Evolutionary conservation across 176 grass and related monocot species (phyloP).

Genomic region (Zoysia pacifica): DNA sequence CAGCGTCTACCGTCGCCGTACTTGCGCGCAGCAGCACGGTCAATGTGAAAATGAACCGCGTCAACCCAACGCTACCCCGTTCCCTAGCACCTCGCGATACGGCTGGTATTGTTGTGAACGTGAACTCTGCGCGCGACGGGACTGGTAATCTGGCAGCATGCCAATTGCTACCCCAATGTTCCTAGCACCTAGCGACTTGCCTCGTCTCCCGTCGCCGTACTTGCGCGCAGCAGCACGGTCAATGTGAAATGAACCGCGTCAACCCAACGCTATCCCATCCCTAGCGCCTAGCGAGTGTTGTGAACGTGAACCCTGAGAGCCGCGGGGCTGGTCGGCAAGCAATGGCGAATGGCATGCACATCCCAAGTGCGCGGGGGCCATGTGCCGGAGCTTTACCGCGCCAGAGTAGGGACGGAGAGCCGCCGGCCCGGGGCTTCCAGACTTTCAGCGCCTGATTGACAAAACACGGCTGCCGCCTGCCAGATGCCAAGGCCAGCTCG

Average conservation of each 20-base stretch:
- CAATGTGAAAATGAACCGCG: background rate
- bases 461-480: background rate
- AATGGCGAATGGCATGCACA: background rate
- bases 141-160: slow-evolving; percentile 10
- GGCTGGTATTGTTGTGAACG: background rate
- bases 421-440: background rate
- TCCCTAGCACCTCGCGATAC: background rate
- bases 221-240: too few relatives aligned
- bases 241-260: too few relatives aligned
- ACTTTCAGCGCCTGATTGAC: background rate
- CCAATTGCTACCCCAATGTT: background rate
- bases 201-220: too few relatives aligned
- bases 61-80: background rate
- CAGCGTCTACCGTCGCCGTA: background rate
- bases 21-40: background rate
- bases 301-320: too few relatives aligned
- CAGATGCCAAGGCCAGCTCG: background rate
- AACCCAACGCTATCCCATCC: too few relatives aligned
- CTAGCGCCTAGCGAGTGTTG: too few relatives aligned
- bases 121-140: background rate
- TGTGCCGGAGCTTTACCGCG: slow-evolving; percentile 29
- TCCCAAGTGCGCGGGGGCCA: background rate
- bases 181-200: too few relatives aligned
- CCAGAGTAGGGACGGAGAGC: background rate
- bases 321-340: too few relatives aligned